Base-by-base conservation (phyloP, 2,329 filamentous ascomycete species). In the Corynespora cassiicola region DNA sequence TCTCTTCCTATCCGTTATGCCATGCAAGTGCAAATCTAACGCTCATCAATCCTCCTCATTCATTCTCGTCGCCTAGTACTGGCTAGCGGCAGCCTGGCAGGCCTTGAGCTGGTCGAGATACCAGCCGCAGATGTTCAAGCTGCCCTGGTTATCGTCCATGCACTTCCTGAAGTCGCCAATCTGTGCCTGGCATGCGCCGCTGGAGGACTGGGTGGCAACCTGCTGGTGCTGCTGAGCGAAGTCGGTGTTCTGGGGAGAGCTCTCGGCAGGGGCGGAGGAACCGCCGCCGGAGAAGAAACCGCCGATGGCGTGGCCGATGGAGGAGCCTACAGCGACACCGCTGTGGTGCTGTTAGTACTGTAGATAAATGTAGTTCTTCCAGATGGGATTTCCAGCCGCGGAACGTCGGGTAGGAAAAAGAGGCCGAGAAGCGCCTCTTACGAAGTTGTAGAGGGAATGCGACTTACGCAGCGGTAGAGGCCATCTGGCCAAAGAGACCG, bases 111-210 rank as follows among this genome's bases (percentile, higher is more conserved):
- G 92, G 71, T 99, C 94, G 61, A 99, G 76, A 72, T 99, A 99
- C 91, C 92, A 99, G 56, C 88, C 87, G 77, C 94, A 99, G 67
- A 96, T 95, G 67, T 87, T 86, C 86, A 99, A 84, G 75, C 94
- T 90, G 57, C 94, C 94, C 67, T 84, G 77, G 72, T 99, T 87
- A 66, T 97, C 88, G 71, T 97, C 91, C 86, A 99, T 87, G 80
- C 94, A 99, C 76, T 86, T 87, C 63, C 90, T 91, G 80, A 99
- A 97, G 74, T 81, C 83, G 72, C 85, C 83, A 37, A 90, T 84
- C 58, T 94, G 90, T 37, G 78, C 82, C 50, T 84, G 83, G 75
- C 94, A 99, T 69, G 59, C 65, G 17, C 60, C 61, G 28, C 51
- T 38, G 21, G 24, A 18, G 32, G 51, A 44, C 38, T 56, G 39